These are phyloP conservation scores for Glycine latifolia DNA, from an alignment of 306 rosid species.

Conservation along the genomic window DNA sequence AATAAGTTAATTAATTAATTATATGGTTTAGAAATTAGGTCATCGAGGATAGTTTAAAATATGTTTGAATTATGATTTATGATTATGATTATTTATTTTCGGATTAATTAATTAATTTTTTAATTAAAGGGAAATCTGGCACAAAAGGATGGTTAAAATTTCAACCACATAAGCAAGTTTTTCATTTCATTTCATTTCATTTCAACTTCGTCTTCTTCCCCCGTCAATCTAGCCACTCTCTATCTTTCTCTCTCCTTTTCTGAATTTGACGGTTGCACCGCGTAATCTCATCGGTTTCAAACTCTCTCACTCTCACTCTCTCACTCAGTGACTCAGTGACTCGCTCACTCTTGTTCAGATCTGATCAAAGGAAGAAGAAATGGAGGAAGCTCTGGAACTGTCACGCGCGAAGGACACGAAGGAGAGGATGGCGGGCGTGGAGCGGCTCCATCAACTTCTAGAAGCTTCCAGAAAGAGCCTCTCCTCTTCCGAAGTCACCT, in stretches of 20 bases:
- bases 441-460: constrained; percentile 85
- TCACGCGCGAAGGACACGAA: constrained; percentile 97
- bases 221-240: constrained; percentile 34
- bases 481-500: constrained; percentile 75
- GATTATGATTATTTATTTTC: neutral
- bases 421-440: constrained; percentile 99
- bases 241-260: constrained; percentile 22
- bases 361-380: constrained; percentile 55
- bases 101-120: neutral
- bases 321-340: neutral
- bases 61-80: neutral
- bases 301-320: neutral
- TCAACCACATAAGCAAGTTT: constrained; percentile 36
- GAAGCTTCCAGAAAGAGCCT: constrained; percentile 91
- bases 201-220: constrained; percentile 39
- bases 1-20: neutral
- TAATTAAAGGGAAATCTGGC: neutral
- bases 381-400: constrained; percentile 98
- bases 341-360: constrained; percentile 30
- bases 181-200: neutral
- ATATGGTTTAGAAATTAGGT: neutral
- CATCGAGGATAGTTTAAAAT: constrained; percentile 1
- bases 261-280: constrained; percentile 49
- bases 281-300: constrained; percentile 8
- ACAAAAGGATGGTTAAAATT: constrained; percentile 15